These are phyloP conservation scores for Gaeumannomyces tritici DNA, from an alignment of 2,329 filamentous ascomycete species.

Conservation along the genomic window DNA sequence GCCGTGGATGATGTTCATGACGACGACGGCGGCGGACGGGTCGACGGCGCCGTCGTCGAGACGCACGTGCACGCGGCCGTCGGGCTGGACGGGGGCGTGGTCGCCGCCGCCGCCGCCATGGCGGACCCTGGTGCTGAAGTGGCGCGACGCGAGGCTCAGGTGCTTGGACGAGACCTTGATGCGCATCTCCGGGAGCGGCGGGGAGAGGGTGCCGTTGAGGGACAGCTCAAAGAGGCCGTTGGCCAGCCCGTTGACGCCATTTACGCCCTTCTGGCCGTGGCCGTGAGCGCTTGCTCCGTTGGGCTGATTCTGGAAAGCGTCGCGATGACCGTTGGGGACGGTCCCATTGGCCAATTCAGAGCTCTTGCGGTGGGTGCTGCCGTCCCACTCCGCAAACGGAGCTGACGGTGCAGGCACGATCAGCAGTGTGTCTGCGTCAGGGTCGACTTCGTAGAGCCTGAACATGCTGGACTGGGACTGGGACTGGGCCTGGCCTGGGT, in stretches of 20 bases:
- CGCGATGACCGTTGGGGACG: not conserved
- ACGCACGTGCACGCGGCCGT: constrained; percentile 20
- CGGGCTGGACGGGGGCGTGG: constrained; percentile 11
- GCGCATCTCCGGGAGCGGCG: constrained; percentile 13
- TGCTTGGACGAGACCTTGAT: constrained; percentile 26
- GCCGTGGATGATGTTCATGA: constrained; percentile 36
- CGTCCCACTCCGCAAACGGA: constrained; percentile 14
- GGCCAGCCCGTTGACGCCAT: not conserved
- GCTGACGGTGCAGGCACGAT: constrained; percentile 14
- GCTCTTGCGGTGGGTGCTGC: not conserved
- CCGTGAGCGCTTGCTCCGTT: not conserved
- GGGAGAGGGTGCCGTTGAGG: constrained; percentile 2
- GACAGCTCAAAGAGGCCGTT: constrained; percentile 3
- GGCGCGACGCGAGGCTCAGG: constrained; percentile 22
- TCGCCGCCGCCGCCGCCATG: not conserved
- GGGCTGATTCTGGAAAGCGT: not conserved
- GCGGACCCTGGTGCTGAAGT: constrained; percentile 16
- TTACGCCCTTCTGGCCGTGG: not conserved
- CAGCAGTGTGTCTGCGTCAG: constrained; percentile 22
- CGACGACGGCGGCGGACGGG: constrained; percentile 26
- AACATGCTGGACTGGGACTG: constrained; percentile 15
- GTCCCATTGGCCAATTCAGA: not conserved
- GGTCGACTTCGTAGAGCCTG: constrained; percentile 23
- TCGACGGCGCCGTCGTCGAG: constrained; percentile 20
- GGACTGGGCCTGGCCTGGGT: not conserved